Base-by-base conservation (phyloP, 768 basidiomycete genomes). In the Mycena epipterygia region DNA sequence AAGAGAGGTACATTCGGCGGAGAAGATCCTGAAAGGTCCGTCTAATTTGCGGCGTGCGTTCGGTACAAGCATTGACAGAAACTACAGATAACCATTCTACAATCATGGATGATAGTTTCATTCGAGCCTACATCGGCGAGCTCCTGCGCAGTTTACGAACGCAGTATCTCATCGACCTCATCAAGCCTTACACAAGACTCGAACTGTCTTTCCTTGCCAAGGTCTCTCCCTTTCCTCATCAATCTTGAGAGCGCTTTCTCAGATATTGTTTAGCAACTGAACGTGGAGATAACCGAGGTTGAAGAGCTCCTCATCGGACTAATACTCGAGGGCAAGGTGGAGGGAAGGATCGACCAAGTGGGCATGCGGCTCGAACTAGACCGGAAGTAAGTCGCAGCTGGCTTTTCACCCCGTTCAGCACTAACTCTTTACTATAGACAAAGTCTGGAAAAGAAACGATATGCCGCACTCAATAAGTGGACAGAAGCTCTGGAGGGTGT, bases 271-370 rank as follows among this genome's bases (percentile, higher is more conserved):
- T 74, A 98, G 97, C 97, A 98, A 94, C 85, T 99, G 65, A 97
- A 98, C 72, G 94, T 99, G n/a, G 91, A 93, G 29, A 89, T 90
- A 51, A 89, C 90, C 55, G 97, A 99, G 78, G 97, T 97, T 6
- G 97, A 99, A 75, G 95, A 96, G 67, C 89, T 99, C 23, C 89
- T 99, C 42, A 93, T 99, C 68, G 93, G 94, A 19, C 88, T 99
- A 27, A 98, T 99, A 67, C 83, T 99, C 29, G 98, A 99, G 79
- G 95, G 95, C n/a, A 97, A 95, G 79, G 95, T 99, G 14, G 95
- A 97, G 74, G 98, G 98, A 14, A 89, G 92, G 73, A 98, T 99
- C 77, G 97, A 99, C 81, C 98, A 99, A 82, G 96, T 98, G 42
- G 90, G 94, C 41, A 96, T 96, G 88, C 86, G 95, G 62, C 86